phyloP scores from a whole-genome alignment of 2,329 filamentous ascomycete genomes.

The Ambrosiella beaveri region DNA sequence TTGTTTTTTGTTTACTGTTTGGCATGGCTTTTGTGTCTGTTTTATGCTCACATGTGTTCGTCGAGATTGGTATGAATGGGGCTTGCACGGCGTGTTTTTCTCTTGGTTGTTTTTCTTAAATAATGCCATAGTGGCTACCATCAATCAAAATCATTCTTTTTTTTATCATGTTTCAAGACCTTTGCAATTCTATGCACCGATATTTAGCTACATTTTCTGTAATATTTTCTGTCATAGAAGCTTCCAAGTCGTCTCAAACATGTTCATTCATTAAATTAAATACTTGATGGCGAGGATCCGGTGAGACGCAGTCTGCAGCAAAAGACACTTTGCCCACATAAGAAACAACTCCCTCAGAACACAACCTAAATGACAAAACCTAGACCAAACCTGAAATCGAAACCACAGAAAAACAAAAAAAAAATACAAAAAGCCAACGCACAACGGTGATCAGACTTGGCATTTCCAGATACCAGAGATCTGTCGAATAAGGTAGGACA shows the following conservation, averaged over 20 bases:
- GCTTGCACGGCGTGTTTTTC: not conserved
- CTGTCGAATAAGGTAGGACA: not conserved
- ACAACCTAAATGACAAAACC: constrained; percentile 8
- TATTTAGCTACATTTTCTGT: too few relatives aligned
- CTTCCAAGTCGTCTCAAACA: not conserved
- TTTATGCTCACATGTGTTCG: not conserved
- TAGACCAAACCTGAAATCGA: not conserved
- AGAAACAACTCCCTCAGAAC: not conserved
- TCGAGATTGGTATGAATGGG: not conserved
- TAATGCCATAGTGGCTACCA: not conserved
- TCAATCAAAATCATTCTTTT: not conserved
- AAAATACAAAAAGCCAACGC: not conserved
- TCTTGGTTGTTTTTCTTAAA: constrained; percentile 1
- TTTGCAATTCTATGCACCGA: too few relatives aligned
- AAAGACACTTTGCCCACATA: constrained; percentile 1
- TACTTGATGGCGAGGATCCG: not conserved
- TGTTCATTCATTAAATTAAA: constrained; percentile 9
- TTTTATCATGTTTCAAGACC: too few relatives aligned
- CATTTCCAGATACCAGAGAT: constrained; percentile 4
- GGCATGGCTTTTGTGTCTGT: not conserved
- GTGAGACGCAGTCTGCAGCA: not conserved
- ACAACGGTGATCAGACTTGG: not conserved
- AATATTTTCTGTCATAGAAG: not conserved
- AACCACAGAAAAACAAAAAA: not conserved
- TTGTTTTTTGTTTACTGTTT: not conserved